Conservation (phyloP, 805 yeast species). For the Nadsonia fulvescens region DNA sequence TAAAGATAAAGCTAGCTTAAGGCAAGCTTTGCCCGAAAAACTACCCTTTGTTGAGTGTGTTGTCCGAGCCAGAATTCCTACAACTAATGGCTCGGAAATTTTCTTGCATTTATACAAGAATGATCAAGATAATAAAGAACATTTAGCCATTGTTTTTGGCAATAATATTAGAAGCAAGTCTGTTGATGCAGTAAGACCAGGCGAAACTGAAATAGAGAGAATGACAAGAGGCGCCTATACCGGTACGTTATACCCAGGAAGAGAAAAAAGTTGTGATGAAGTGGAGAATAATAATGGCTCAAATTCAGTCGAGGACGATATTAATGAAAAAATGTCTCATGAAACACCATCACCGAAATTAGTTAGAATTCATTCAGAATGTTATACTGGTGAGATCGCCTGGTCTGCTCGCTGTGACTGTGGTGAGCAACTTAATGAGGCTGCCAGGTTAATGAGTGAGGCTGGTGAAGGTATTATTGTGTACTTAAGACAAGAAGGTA, state of each 20-base stretch:
- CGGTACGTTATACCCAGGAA: slow-evolving; percentile 79
- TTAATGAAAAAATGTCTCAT: slow-evolving; percentile 5
- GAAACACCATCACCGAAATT: slow-evolving; percentile 18
- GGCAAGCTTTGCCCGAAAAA: slow-evolving; percentile 12
- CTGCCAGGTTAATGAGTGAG: slow-evolving; percentile 80
- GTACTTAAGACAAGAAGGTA: slow-evolving; percentile 90
- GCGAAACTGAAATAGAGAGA: slow-evolving; percentile 77
- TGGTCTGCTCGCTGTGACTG: slow-evolving; percentile 99
- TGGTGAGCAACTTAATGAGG: slow-evolving; percentile 98
- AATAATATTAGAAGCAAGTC: slow-evolving; percentile 70
- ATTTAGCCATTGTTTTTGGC: slow-evolving; percentile 91
- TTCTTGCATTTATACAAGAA: slow-evolving; percentile 80
- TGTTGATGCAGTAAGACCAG: slow-evolving; percentile 38
- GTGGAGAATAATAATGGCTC: slow-evolving; percentile 6
- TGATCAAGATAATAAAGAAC: slow-evolving; percentile 79
- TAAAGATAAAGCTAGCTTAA: slow-evolving; percentile 4
- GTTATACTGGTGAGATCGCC: slow-evolving; percentile 98
- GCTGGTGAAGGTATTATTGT: slow-evolving; percentile 88
- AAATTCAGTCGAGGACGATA: slow-evolving; percentile 1
- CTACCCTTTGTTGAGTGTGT: slow-evolving; percentile 73
- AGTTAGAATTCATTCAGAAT: slow-evolving; percentile 88
- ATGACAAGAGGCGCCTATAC: slow-evolving; percentile 98
- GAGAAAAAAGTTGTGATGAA: slow-evolving; percentile 21
- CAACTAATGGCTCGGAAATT: slow-evolving; percentile 87
- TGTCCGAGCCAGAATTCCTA: slow-evolving; percentile 91